Evolutionary conservation across 2,329 filamentous ascomycete genomes (phyloP), one percentile per base, ranked within the genome.

Genomic region (Microcyclospora pomicola): DNA sequence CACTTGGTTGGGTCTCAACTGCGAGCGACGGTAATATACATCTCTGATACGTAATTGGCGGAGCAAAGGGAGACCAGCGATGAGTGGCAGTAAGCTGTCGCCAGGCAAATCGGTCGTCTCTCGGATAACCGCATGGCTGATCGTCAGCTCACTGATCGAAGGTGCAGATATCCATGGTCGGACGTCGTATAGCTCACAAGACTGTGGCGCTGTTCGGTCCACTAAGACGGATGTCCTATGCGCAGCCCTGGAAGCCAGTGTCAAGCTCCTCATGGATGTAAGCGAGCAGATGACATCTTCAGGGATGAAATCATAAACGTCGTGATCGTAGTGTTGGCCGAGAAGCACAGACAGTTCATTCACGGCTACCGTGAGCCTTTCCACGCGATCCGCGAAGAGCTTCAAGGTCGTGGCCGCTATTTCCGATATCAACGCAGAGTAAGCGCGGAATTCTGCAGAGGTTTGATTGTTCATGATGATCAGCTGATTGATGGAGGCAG

Each of bases 401-500:
- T 41, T 15, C 19, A 41, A 11, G 9, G 35, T 29, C 6, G 16
- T 31, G 5, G 34, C 36, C 6, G 31, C 14, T 3, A 45, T 36
- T 13, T 35, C 16, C 9, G 14, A 24, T 30, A 16, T 16, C 12
- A 14, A 35, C n/a, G 15, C 33, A 35, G 24, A 16, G 11, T 14
- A 15, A 16, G 15, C 12, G 15, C 15, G 15, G 11, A 35, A 19
- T 35, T 12, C 12, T 6, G 12, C 30, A 9, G 15, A 19, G 27
- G n/a, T 10, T 24, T 12, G 13, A 15, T 33, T 6, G 6, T 35
- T 33, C 12, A 45, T 33, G 36, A 42, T 42, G 15, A 39, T 34
- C 12, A 47, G 7, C 9, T 40, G 35, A 7, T 10, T 47, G 5
- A 43, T 13, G 39, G 38, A 6, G 42, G n/a, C 2, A n/a, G 44